Evolutionary conservation across 106 monocot species (phyloP).

Genomic region (Acorus gramineus): DNA sequence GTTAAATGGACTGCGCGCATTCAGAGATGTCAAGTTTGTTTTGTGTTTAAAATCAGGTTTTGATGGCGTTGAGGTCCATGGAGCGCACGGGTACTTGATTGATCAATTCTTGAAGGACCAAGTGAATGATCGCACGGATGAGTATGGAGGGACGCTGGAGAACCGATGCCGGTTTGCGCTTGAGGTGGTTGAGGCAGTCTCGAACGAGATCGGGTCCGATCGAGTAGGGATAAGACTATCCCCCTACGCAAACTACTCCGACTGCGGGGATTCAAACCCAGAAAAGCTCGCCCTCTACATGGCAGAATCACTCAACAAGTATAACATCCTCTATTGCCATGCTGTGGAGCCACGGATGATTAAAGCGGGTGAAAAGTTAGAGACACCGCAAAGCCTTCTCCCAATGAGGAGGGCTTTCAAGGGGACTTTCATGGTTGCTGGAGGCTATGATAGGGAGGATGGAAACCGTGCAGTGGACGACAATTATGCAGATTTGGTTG

Average conservation of each 20-base stretch:
- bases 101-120: constrained; percentile 15
- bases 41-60: constrained; percentile 1
- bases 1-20: too few species aligned
- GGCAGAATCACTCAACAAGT: constrained; percentile 13
- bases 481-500: constrained; percentile 22
- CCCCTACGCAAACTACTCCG: constrained; percentile 13
- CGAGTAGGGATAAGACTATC: constrained; percentile 24
- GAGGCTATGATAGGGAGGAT: constrained; percentile 30
- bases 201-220: constrained; percentile 15
- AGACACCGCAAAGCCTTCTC: constrained; percentile 10
- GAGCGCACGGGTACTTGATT: constrained; percentile 7
- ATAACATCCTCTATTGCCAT: constrained; percentile 19
- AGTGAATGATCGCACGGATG: constrained; percentile 11
- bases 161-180: constrained; percentile 32
- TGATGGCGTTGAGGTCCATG: constrained; percentile 16
- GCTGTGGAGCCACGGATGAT: constrained; percentile 25
- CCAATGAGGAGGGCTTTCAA: constrained; percentile 21
- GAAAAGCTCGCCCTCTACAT: constrained; percentile 16
- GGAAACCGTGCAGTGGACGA: constrained; percentile 18
- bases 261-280: constrained; percentile 20
- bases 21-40: too few species aligned
- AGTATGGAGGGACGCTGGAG: constrained; percentile 17
- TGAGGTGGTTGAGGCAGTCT: constrained; percentile 15
- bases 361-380: constrained; percentile 4
- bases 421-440: constrained; percentile 23